Base-by-base conservation (phyloP, 2,329 filamentous ascomycete species). In the Nemania sp. region DNA sequence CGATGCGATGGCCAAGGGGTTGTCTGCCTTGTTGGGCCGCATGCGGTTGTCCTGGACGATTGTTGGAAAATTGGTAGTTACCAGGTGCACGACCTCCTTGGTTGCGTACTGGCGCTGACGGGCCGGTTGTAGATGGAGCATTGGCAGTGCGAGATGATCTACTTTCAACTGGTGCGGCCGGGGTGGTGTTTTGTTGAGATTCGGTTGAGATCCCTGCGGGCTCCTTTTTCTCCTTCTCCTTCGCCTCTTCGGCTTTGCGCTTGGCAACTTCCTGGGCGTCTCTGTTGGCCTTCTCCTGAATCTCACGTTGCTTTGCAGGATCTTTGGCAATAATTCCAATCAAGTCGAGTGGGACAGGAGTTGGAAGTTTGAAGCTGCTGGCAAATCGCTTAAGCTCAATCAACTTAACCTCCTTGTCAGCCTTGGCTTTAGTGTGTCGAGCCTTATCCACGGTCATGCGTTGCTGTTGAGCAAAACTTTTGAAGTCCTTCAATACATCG, bases 271-370 rank as follows among this genome's bases (percentile, higher is more conserved):
- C 88, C 70, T 93, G 90, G 2, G 89, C 90, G 72, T 95, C 91
- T 76, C 89, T 88, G 68, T 93, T 89, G 1, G 93, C 93, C 80
- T 94, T 97, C 74, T 94, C 92, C 76, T 97, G 91, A 70, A 99
- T 98, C 77, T 94, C 90, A 76, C 94, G 90, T 80, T 98, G 96
- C 82, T 98, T 99, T 53, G 85, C 87, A n/a, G 94, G 94, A 77
- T 99, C 96, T 79, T 98, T 99, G 66, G 96, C 95, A 68, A 99
- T 91, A 73, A 99, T 99, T 1, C 93, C 91, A 29, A 99, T 94
- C 41, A 99, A 82, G 79, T 99, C 96, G 59, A 88, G 90, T 1
- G 96, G 96, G 11, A 99, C 94, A 5, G 94, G 94, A 2, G 95
- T 98, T 57, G 92, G 91, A 20, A 99, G 87, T 82, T 98, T 98